Conservation (phyloP, 306 rosid species). For the Inga laurina region DNA sequence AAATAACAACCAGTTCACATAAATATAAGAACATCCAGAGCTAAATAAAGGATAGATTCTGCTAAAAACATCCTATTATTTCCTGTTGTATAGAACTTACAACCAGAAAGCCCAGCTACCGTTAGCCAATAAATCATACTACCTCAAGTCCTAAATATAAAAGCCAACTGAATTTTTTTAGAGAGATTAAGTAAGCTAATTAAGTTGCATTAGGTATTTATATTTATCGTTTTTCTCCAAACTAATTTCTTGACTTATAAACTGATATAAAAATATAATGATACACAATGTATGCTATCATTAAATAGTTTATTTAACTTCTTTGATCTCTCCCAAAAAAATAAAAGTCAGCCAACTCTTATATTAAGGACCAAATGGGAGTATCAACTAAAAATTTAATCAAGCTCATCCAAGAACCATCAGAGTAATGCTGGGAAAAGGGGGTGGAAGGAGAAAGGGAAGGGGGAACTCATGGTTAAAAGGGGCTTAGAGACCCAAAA, state of each 20-base stretch:
- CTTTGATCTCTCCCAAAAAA: no score
- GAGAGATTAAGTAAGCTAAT: no score
- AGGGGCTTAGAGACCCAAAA: not conserved
- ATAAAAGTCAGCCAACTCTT: no score
- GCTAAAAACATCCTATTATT: not conserved
- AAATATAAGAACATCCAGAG: constrained; percentile 13
- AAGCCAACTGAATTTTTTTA: no score
- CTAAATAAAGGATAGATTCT: not conserved
- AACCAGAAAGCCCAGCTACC: not conserved
- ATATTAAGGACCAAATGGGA: no score
- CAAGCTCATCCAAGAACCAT: not conserved
- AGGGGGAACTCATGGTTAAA: not conserved
- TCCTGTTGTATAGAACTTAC: not conserved
- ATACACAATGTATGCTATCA: no score
- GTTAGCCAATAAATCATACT: not conserved
- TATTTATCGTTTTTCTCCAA: no score
- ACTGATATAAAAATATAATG: no score
- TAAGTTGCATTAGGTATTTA: no score
- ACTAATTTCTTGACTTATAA: no score
- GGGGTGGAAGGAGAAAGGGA: not conserved
- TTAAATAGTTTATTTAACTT: no score
- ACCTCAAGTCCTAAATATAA: no score
- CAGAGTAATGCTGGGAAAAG: not conserved
- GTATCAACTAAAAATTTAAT: not conserved
- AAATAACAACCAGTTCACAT: constrained; percentile 7